Percentiles rank a stretch among this genome's conserved stretches.
Conservation (phyloP, 345 rosid species). For the Mercurialis annua region DNA sequence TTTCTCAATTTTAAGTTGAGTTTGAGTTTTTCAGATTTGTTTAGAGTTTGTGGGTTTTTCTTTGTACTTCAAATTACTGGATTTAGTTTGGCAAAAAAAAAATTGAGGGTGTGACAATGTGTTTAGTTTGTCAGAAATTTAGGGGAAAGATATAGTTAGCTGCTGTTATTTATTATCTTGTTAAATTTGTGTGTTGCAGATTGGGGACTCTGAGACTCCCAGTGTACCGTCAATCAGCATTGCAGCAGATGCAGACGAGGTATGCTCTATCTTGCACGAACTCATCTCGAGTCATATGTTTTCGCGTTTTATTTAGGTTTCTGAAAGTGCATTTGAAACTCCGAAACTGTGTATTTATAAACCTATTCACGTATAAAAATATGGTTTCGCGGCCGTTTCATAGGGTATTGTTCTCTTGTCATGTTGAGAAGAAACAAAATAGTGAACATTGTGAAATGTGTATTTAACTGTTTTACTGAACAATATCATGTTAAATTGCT, state of each 20-base stretch:
- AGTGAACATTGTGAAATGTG: neutral
- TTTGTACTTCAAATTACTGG: too few relatives aligned
- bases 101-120: neutral
- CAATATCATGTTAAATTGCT: neutral
- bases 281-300: too few relatives aligned
- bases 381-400: too few relatives aligned
- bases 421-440: neutral
- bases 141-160: neutral
- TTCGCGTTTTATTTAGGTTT: too few relatives aligned
- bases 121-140: neutral
- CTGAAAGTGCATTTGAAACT: too few relatives aligned
- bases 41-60: neutral
- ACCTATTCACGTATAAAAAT: too few relatives aligned
- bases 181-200: conserved; percentile 28
- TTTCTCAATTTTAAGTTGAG: neutral
- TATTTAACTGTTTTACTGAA: neutral
- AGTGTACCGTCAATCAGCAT: conserved; percentile 40
- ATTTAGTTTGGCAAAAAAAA: too few relatives aligned
- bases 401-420: conserved; percentile 18
- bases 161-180: neutral
- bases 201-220: conserved; percentile 32
- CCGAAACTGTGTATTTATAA: too few relatives aligned
- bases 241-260: conserved; percentile 51
- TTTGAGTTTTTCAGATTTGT: neutral
- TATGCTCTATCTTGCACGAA: too few relatives aligned